Conservation (phyloP, 257 asterid species). For the Paraleonurus japonicus region DNA sequence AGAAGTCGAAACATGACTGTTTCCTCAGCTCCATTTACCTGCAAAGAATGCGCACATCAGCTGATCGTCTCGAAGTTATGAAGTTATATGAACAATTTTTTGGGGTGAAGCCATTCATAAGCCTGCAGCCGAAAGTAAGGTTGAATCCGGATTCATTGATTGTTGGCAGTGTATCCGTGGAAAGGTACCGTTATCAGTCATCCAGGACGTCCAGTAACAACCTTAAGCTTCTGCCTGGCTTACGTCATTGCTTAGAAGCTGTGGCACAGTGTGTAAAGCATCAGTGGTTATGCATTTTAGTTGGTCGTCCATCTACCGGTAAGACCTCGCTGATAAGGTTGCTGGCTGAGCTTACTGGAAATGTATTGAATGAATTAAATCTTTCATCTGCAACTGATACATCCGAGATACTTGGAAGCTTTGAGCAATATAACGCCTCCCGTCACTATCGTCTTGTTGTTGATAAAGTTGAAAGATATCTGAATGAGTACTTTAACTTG, state of each 20-base stretch:
- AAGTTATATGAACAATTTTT: slow-evolving; percentile 67
- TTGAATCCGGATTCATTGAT: slow-evolving; percentile 48
- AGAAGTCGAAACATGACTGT: slow-evolving; percentile 52
- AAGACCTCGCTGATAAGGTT: slow-evolving; percentile 80
- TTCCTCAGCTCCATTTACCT: slow-evolving; percentile 80
- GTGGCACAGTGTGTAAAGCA: slow-evolving; percentile 65
- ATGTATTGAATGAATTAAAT: slow-evolving; percentile 76
- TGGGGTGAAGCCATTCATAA: slow-evolving; percentile 58
- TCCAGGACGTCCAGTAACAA: slow-evolving; percentile 43
- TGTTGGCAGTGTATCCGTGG: slow-evolving; percentile 58
- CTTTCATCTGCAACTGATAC: slow-evolving; percentile 92
- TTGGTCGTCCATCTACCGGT: slow-evolving; percentile 90
- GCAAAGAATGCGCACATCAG: slow-evolving; percentile 90
- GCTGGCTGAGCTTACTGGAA: slow-evolving; percentile 84
- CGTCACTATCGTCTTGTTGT: slow-evolving; percentile 70
- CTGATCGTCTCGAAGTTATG: slow-evolving; percentile 72
- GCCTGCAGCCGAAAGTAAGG: slow-evolving; percentile 64
- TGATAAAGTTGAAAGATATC: slow-evolving; percentile 61
- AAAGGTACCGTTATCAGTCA: slow-evolving; percentile 52
- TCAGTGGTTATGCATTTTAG: slow-evolving; percentile 93
- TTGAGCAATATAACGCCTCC: slow-evolving; percentile 87
- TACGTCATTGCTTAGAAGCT: slow-evolving; percentile 72
- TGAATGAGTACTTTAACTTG: slow-evolving; percentile 73
- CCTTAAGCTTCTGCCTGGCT: slow-evolving; percentile 70
- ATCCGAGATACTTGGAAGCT: slow-evolving; percentile 95